These are phyloP conservation scores for Fusarium tricinctum DNA, from an alignment of 2,329 filamentous ascomycete species.

Conservation along the genomic window DNA sequence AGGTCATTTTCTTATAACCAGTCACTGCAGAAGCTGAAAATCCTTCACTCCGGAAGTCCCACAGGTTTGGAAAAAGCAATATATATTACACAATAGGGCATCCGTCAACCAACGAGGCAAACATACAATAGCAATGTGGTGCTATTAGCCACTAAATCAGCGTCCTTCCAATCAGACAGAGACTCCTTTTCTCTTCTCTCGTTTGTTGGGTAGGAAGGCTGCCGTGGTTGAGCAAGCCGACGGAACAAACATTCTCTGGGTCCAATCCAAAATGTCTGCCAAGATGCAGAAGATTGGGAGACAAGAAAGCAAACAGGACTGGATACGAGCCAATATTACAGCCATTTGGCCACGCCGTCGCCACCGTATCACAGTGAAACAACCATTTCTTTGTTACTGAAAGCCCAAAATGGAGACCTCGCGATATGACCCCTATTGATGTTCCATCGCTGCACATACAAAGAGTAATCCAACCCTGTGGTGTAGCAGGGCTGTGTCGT, in stretches of 20 bases:
- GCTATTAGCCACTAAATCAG: not conserved
- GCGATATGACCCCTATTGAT: not conserved
- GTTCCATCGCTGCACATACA: not conserved
- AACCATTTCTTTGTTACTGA: not conserved
- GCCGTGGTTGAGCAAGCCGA: not conserved
- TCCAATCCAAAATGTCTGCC: not conserved
- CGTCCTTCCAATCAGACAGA: not conserved
- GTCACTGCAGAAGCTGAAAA: not conserved
- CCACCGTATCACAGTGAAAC: not conserved
- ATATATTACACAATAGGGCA: not conserved
- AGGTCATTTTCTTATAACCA: not conserved
- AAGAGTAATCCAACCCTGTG: not conserved
- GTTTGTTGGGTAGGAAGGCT: not conserved
- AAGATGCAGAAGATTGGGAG: not conserved
- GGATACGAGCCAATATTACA: not conserved
- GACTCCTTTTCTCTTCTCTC: not conserved
- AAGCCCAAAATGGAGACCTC: not conserved
- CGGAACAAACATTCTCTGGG: not conserved
- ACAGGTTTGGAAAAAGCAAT: not conserved
- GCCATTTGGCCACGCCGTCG: not conserved
- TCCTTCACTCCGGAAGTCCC: not conserved
- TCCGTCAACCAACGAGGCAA: not conserved
- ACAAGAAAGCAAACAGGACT: not conserved
- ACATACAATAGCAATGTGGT: not conserved
- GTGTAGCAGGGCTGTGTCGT: not conserved